Evolutionary conservation across 176 grass and related monocot species (phyloP).

Genomic region (Cymbopogon citratus): DNA sequence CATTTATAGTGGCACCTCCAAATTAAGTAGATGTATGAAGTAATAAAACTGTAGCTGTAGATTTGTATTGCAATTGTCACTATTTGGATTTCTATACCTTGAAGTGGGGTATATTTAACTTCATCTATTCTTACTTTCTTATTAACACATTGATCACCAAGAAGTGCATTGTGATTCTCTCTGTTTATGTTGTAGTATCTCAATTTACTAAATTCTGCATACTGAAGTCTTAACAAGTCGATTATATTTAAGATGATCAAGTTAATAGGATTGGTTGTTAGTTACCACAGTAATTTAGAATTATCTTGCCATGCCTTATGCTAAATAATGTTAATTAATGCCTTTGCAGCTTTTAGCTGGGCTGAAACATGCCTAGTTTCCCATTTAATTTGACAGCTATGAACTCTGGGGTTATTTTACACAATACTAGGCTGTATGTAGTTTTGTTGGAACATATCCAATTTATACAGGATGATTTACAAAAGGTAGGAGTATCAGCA

Average conservation of each 20-base stretch:
- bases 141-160: neutral
- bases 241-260: neutral
- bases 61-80: neutral
- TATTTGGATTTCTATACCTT: neutral
- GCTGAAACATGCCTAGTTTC: conserved; percentile 1
- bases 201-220: conserved; percentile 15
- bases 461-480: neutral
- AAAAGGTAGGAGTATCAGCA: neutral
- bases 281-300: conserved; percentile 14
- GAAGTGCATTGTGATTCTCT: conserved; percentile 1
- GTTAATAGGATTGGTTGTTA: neutral
- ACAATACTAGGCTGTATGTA: neutral
- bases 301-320: neutral
- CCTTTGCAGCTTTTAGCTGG: neutral
- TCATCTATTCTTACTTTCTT: conserved; percentile 10
- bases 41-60: neutral
- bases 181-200: neutral
- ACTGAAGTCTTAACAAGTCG: neutral
- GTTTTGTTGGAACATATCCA: neutral
- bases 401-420: neutral
- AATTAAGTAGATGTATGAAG: neutral
- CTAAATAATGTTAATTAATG: neutral
- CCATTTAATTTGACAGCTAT: neutral
- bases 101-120: neutral
- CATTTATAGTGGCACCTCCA: too few relatives aligned